Percentiles rank a stretch among this genome's conserved stretches.
These are phyloP conservation scores for Colletotrichum brevisporum DNA, from an alignment of 2,329 filamentous ascomycete species.

Conservation along the genomic window DNA sequence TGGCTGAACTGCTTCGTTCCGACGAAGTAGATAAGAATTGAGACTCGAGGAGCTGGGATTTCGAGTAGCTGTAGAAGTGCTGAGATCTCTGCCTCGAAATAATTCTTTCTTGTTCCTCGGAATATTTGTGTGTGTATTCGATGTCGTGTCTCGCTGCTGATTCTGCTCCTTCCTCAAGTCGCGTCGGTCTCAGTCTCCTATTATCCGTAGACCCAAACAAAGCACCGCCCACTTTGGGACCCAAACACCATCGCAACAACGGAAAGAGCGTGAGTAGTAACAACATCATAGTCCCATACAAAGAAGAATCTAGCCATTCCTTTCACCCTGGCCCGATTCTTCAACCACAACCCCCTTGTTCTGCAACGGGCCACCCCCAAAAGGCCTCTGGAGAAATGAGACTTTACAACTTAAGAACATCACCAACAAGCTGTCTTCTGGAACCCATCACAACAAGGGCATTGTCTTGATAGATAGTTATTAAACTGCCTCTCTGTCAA, in stretches of 20 bases:
- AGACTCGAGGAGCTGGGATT: neutral
- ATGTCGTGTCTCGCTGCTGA: neutral
- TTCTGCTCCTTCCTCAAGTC: neutral
- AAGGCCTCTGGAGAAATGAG: neutral
- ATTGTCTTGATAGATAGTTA: neutral
- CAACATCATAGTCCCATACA: no score
- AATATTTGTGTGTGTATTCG: neutral
- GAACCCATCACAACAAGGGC: neutral
- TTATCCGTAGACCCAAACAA: neutral
- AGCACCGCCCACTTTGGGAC: neutral
- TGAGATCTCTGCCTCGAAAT: no score
- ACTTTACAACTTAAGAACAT: neutral
- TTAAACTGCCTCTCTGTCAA: neutral
- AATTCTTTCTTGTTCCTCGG: neutral
- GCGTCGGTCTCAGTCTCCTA: neutral
- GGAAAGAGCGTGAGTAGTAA: neutral
- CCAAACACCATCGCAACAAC: neutral
- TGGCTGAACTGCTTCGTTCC: neutral
- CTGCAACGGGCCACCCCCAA: neutral
- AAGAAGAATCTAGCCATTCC: neutral
- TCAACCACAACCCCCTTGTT: neutral
- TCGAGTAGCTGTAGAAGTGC: no score
- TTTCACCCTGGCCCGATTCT: neutral
- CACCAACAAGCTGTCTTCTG: neutral
- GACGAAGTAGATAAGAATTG: neutral